A percentile compares a stretch with the other conserved stretches of the same genome.
Conservation (phyloP, 2,329 filamentous ascomycete species). For the Penicillium sp. region DNA sequence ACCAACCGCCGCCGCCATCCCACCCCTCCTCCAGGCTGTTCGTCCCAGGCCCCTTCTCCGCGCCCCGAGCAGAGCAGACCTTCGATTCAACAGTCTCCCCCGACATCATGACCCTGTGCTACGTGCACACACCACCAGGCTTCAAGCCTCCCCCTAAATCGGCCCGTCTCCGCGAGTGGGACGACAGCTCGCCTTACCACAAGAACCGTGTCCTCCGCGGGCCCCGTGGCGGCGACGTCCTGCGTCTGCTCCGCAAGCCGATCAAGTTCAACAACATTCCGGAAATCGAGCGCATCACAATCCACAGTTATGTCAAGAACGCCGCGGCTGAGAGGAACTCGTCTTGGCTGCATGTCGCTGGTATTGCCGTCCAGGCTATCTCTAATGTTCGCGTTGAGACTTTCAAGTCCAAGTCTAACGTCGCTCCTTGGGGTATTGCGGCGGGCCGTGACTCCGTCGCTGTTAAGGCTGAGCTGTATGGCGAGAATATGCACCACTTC, state of each 20-base stretch:
- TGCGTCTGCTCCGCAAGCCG: conserved; percentile 45
- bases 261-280: conserved; percentile 77
- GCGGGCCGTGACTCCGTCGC: conserved; percentile 60
- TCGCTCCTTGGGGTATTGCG: conserved; percentile 66
- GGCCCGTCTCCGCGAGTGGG: conserved; percentile 72
- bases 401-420: conserved; percentile 60
- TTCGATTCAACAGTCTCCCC: conserved; percentile 76
- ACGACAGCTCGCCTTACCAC: conserved; percentile 85
- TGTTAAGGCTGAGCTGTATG: conserved; percentile 66
- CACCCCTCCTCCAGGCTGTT: conserved; percentile 83
- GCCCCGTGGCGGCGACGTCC: conserved; percentile 64
- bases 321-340: conserved; percentile 57
- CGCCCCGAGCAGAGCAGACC: conserved; percentile 79
- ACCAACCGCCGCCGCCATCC: conserved; percentile 77
- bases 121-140: conserved; percentile 75
- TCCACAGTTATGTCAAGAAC: conserved; percentile 66
- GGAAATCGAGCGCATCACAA: conserved; percentile 66
- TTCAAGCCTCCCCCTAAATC: conserved; percentile 50
- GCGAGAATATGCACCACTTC: conserved; percentile 80
- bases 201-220: conserved; percentile 78
- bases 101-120: conserved; percentile 81
- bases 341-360: conserved; percentile 68
- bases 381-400: conserved; percentile 65
- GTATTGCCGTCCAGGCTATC: conserved; percentile 76
- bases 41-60: conserved; percentile 79